Evolutionary conservation across 805 yeast genomes (phyloP), one percentile per base, ranked within the genome.

Genomic region (Barnettozyma botsteinii): DNA sequence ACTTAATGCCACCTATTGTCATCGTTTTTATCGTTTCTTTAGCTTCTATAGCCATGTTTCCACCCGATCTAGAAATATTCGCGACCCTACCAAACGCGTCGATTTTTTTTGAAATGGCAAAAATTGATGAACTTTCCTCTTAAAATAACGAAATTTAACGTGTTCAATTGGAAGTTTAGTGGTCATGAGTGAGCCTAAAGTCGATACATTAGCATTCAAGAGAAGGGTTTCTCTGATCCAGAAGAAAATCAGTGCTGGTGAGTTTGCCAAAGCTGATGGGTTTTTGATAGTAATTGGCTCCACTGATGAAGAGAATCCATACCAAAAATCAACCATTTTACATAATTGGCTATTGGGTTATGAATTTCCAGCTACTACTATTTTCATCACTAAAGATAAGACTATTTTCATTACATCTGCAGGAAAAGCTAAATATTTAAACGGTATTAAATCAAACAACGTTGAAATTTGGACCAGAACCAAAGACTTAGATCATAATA

Each of bases 331-430:
- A 11, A 80, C 95, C 1, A 81, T 84, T 33, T 63, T 89, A 34
- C 97, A 89, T 59, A 83, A 79, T 38, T 91, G 98, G 98, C 66
- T 91, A 39, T 65, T 91, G 35, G 96, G 97, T 4, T 91, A 89
- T 59, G 98, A 93, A 59, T 91, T 91, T 57, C 94, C 95, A n/a
- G 93, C 93, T 37, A 88, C 97, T 2, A 79, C 79, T 23, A 63
- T 91, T 38, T 77, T 72, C 37, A 64, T 89, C 42, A 73, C 84
- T 4, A 70, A 72, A 40, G 75, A 73, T 28, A 77, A 76, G 48
- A 66, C 78, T 28, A 61, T 77, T 4, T 66, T 91, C 40, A 70
- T 89, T 42, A 89, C 97, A 0, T 80, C 91, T 23, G 81, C 79
- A 35, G 86, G 86, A 7, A 91, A 91, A 62, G 87, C 94, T 31